Conservation (phyloP, 495 filamentous ascomycete species). For the Penicillium atrosanguineum region DNA sequence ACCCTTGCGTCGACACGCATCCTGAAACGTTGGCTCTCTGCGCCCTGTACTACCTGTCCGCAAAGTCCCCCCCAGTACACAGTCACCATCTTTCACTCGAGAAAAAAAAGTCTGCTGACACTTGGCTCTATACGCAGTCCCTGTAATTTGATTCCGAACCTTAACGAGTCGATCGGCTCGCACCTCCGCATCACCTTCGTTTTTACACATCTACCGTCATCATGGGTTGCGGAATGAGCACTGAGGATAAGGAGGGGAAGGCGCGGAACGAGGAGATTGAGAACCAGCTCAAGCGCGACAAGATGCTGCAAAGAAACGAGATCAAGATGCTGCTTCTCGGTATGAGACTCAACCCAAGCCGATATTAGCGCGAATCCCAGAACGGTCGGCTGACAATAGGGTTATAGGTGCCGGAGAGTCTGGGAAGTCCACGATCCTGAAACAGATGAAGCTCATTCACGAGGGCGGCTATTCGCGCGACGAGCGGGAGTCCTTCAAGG, state of each 20-base stretch:
- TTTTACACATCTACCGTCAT: conserved; percentile 48
- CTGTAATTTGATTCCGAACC: conserved; percentile 13
- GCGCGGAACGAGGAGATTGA: conserved; percentile 98
- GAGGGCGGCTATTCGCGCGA: conserved; percentile 57
- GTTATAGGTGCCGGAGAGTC: conserved; percentile 93
- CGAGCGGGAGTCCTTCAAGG: conserved; percentile 68
- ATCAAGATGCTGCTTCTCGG: conserved; percentile 99
- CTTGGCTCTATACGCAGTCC: conserved; percentile 8
- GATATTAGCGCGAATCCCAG: neutral
- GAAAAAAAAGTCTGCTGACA: conserved; percentile 10
- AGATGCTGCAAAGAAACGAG: conserved; percentile 93
- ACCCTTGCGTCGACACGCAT: conserved; percentile 26
- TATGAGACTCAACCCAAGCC: conserved; percentile 44
- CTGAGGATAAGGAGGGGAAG: conserved; percentile 99
- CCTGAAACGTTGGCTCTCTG: conserved; percentile 26
- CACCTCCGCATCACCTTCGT: conserved; percentile 19
- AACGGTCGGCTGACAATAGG: conserved; percentile 9
- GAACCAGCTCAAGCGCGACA: conserved; percentile 93
- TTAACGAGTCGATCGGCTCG: conserved; percentile 20
- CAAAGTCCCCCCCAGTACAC: conserved; percentile 9
- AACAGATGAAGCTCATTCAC: conserved; percentile 86
- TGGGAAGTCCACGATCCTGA: conserved; percentile 97
- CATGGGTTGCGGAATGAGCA: conserved; percentile 99
- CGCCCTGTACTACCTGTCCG: conserved; percentile 22
- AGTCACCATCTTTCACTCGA: neutral